Conservation (phyloP, 2,329 filamentous ascomycete genomes). For the Cladosporium halotolerans region DNA sequence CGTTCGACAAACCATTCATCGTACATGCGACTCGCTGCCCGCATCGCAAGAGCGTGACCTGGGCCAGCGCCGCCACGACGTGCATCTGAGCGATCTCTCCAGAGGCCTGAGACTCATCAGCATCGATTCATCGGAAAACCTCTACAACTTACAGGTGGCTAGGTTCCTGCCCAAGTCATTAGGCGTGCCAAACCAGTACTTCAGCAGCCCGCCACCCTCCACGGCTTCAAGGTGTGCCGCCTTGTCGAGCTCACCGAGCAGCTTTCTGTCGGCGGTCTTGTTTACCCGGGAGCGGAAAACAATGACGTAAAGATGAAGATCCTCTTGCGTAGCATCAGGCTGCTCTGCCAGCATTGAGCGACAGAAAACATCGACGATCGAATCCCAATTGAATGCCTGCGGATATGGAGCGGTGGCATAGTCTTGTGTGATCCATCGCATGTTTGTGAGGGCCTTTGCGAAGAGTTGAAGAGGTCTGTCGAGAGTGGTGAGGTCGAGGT, state of each 20-base stretch:
- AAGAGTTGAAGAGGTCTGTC: constrained; percentile 62
- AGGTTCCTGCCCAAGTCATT: constrained; percentile 67
- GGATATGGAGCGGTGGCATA: constrained; percentile 72
- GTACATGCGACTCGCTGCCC: constrained; percentile 8
- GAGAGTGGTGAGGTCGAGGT: constrained; percentile 64
- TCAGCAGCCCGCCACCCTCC: constrained; percentile 72
- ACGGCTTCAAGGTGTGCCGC: constrained; percentile 75
- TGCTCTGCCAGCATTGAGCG: constrained; percentile 2
- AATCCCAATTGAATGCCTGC: constrained; percentile 69
- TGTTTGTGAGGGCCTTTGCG: constrained; percentile 60
- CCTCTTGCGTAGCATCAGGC: not conserved
- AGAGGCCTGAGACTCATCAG: constrained; percentile 49
- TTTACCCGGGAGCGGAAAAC: constrained; percentile 72
- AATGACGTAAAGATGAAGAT: constrained; percentile 66
- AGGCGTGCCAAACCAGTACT: constrained; percentile 84
- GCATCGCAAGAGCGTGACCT: constrained; percentile 39
- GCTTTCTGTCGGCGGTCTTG: constrained; percentile 57
- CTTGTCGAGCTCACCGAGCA: constrained; percentile 68
- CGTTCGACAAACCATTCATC: constrained; percentile 14
- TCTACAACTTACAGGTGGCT: constrained; percentile 54
- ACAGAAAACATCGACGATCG: constrained; percentile 54
- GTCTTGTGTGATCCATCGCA: constrained; percentile 58
- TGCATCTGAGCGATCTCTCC: constrained; percentile 54
- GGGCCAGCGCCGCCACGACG: constrained; percentile 54
- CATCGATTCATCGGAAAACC: not conserved